These are phyloP conservation scores for Raffaelea deltoideospora DNA, from an alignment of 2,329 filamentous ascomycete species.

Conservation along the genomic window DNA sequence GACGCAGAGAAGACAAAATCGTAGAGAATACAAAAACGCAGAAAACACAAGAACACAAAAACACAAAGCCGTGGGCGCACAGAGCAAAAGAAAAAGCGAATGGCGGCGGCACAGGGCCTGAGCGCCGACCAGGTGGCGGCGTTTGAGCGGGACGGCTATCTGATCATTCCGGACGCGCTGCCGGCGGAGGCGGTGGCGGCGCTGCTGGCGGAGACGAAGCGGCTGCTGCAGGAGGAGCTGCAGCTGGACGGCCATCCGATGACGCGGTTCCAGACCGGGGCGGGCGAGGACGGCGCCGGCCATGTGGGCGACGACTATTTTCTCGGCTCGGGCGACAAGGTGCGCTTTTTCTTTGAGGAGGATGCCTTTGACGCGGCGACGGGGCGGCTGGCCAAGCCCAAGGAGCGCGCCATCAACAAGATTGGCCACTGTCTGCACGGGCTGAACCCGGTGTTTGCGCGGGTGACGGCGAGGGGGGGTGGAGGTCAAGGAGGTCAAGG, in stretches of 20 bases:
- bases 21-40: too few species aligned
- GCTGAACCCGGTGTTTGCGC: constrained; percentile 50
- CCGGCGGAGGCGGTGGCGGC: constrained; percentile 45
- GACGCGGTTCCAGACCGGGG: constrained; percentile 84
- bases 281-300: constrained; percentile 36
- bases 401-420: constrained; percentile 77
- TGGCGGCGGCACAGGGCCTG: constrained; percentile 32
- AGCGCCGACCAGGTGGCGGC: constrained; percentile 52
- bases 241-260: constrained; percentile 74
- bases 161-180: constrained; percentile 70
- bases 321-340: constrained; percentile 73
- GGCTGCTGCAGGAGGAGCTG: constrained; percentile 59
- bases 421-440: constrained; percentile 66
- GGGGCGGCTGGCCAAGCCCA: constrained; percentile 59
- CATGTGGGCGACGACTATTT: constrained; percentile 96
- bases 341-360: constrained; percentile 96
- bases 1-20: too few species aligned
- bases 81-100: too few species aligned
- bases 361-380: constrained; percentile 57
- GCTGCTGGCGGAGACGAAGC: constrained; percentile 60
- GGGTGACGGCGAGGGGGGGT: constrained; percentile 30
- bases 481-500: too few species aligned
- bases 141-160: constrained; percentile 77
- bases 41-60: too few species aligned
- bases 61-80: too few species aligned